A percentile compares a stretch with the other conserved stretches of the same genome.
These are phyloP conservation scores for Pyrus pyrifolia DNA, from an alignment of 306 rosid genomes.

Conservation along the genomic window DNA sequence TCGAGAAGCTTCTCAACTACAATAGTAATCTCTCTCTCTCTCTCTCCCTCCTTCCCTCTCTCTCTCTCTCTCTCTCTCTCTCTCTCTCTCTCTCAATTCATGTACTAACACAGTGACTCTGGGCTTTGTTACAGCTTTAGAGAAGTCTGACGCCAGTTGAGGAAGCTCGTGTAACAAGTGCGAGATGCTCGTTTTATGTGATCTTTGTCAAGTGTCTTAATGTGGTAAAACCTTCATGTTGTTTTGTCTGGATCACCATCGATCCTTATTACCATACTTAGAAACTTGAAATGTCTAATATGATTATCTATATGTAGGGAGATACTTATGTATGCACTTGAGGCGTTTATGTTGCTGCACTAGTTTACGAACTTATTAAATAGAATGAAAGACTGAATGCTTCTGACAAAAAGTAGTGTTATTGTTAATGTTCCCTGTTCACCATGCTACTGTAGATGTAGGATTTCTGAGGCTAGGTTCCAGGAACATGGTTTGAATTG, in stretches of 20 bases:
- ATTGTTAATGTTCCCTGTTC: neutral
- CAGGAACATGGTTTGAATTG: neutral
- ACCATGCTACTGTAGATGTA: neutral
- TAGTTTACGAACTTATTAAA: neutral
- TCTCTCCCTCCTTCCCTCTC: neutral
- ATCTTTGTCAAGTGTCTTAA: neutral
- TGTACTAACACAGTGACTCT: neutral
- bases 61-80: neutral
- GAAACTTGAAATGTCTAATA: neutral
- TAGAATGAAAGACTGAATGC: neutral
- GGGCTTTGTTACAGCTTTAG: constrained; percentile 49
- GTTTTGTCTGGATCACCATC: neutral
- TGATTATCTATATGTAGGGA: neutral
- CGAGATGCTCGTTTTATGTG: neutral
- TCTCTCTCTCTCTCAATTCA: neutral
- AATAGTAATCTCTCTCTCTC: constrained; percentile 42
- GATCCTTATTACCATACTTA: neutral
- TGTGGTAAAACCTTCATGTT: neutral
- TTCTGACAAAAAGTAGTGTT: no score
- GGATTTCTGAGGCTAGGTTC: neutral
- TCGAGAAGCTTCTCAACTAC: constrained; percentile 94
- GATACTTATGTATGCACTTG: neutral
- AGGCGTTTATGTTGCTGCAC: neutral
- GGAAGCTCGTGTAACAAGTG: constrained; percentile 6
- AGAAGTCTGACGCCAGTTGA: constrained; percentile 51